These are phyloP conservation scores for Cynara cardunculus DNA, from an alignment of 129 eudicot genomes.

Conservation along the genomic window DNA sequence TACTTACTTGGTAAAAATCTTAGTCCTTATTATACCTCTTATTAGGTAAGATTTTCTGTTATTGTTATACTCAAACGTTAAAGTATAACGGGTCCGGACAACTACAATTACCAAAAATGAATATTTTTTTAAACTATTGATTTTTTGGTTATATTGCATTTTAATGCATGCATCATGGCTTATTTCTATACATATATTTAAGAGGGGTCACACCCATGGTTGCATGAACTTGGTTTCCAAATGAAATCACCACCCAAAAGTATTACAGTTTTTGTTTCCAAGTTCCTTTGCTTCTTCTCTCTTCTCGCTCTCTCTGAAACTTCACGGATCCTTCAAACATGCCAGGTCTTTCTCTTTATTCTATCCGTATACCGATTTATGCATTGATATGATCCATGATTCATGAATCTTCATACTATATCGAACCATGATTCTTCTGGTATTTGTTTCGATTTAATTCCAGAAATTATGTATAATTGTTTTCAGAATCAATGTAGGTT, in stretches of 20 bases:
- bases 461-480: neutral
- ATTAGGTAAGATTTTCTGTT: no score
- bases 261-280: slow-evolving; percentile 12
- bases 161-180: neutral
- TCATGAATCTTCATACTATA: neutral
- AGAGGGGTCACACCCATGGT: neutral
- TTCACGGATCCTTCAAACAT: slow-evolving; percentile 18
- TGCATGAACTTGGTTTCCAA: neutral
- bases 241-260: slow-evolving; percentile 11
- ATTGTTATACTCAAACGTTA: no score
- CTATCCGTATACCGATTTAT: neutral
- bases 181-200: neutral
- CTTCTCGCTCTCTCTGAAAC: slow-evolving; percentile 3
- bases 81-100: no score
- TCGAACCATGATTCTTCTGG: slow-evolving; percentile 6
- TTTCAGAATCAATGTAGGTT: neutral
- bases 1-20: no score
- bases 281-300: slow-evolving; percentile 1
- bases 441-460: slow-evolving; percentile 11
- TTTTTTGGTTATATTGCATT: neutral
- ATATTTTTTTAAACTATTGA: no score
- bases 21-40: no score
- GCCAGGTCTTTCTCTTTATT: slow-evolving; percentile 19
- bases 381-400: neutral
- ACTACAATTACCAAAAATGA: neutral